Base-by-base conservation (phyloP, 2,329 filamentous ascomycete species). In the Diaporthe caulivora region DNA sequence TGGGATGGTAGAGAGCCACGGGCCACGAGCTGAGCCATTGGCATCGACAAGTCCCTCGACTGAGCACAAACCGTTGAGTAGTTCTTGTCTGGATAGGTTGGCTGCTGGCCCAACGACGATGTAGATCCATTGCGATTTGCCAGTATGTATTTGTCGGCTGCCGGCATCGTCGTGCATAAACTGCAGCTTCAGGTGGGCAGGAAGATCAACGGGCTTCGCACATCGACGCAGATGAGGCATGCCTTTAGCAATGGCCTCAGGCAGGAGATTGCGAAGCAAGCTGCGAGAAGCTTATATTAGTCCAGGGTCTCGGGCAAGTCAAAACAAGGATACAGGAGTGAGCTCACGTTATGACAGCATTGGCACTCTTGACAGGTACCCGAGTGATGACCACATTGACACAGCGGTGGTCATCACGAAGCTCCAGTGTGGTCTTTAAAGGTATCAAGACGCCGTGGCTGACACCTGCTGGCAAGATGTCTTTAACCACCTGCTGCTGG, bases 191-290 rank as follows among this genome's bases (percentile, higher is more conserved):
- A 93, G 86, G 77, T 92, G 91, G 34, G 87, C 84, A 13, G 93
- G 92, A 11, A 95, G 86, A 78, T 93, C 92, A 70, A 86, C 85
- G 60, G 89, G 89, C 82, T 95, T 95, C 73, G 92, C 93, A 81
- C 94, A 94, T 81, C 93, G 90, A 76, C 93, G 92, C 72, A 96
- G 87, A 83, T 96, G 91, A 83, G 90, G 88, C 78, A 92, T 85
- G 86, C 88, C 89, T 82, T 91, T 89, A 87, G 87, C 88, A 79
- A 88, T 87, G 80, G 89, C 89, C 79, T 90, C 88, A 78, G 89
- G 88, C 75, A 90, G 84, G 79, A 91, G 82, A 70, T 85, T 83
- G 78, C 89, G 87, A 77, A 92, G 83, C 74, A 89, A 86, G 76
- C 90, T 91, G 76, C 42, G 11, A 17, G 15, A 44, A 68, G 37